Evolutionary conservation across 2,329 filamentous ascomycete species (phyloP), one percentile per base, ranked within the genome.

Genomic region (Exophiala sideris): DNA sequence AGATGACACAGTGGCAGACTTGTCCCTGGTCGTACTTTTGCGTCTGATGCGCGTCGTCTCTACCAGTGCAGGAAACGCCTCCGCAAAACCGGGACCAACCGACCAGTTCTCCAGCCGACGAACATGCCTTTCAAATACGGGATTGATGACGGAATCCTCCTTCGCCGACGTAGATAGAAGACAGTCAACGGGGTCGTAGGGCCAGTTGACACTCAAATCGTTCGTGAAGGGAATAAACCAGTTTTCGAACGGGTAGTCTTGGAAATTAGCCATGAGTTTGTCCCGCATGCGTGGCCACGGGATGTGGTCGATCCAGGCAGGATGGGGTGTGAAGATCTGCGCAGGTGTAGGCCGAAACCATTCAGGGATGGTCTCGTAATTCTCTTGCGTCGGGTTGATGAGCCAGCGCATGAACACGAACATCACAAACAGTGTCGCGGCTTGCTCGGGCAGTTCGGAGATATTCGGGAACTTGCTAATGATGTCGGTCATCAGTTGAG

Each of bases 361-460:
- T 3, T 83, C 77, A 0, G 91, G 90, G 9, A 96, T 73, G 3
- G 87, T 80, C 20, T 89, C 82, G 69, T 88, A 91, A 71, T 91
- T 95, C 62, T 91, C 86, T 56, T 80, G 79, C 0, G 88, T 89
- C 0, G 90, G 89, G 24, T 82, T 82, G 52, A 95, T 87, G 67
- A 89, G 85, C 89, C 91, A 96, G 39, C 86, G 82, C 85, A 94
- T 89, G 59, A 91, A 68, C 32, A 91, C 79, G 70, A 95, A 95
- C 88, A 95, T 95, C 66, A 87, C 76, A 68, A 91, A 95, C 6
- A 95, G 78, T 5, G 89, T 83, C 7, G 87, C 90, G 0, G 95
- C 83, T 64, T 88, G 86, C 71, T 95, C 90, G 0, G 91, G 90
- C 0, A 95, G 78, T n/a, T 78, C 79, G 3, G 80, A 82, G 29